Conservation (phyloP, 805 yeast species). For the Candida nitratophila region DNA sequence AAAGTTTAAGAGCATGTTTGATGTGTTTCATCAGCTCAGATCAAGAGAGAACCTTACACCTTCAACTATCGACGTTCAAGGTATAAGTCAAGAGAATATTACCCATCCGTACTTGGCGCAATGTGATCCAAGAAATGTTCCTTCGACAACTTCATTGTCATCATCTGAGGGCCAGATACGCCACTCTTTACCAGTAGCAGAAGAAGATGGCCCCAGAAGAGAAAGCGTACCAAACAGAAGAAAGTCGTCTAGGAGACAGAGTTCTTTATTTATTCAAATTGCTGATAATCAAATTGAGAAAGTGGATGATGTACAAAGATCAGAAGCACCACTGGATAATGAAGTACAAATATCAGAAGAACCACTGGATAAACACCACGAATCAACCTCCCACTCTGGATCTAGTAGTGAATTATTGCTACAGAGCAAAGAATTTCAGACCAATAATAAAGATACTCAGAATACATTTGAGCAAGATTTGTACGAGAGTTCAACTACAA, state of each 20-base stretch:
- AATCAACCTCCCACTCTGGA: too few species aligned
- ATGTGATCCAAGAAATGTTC: too few species aligned
- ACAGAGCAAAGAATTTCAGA: too few species aligned
- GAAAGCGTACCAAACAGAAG: background rate
- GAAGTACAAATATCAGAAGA: too few species aligned
- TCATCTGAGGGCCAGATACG: background rate
- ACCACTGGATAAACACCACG: too few species aligned
- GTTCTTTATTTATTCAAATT: slow-evolving; percentile 4
- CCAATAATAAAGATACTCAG: background rate
- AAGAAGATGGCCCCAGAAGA: background rate
- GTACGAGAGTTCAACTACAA: background rate
- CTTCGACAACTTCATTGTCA: too few species aligned
- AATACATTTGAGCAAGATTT: background rate
- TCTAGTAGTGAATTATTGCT: too few species aligned
- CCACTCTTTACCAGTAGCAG: too few species aligned
- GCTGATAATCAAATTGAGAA: slow-evolving; percentile 2
- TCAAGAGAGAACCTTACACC: slow-evolving; percentile 30
- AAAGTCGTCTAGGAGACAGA: slow-evolving; percentile 1
- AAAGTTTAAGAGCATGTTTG: slow-evolving; percentile 39
- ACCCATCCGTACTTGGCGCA: too few species aligned
- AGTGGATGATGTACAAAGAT: background rate
- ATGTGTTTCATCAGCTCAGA: slow-evolving; percentile 34
- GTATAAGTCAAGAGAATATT: too few species aligned
- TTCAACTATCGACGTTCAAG: slow-evolving; percentile 1
- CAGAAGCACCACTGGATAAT: too few species aligned